These are phyloP conservation scores for Thermoascus crustaceus DNA, from an alignment of 2,329 filamentous ascomycete genomes.

Conservation along the genomic window DNA sequence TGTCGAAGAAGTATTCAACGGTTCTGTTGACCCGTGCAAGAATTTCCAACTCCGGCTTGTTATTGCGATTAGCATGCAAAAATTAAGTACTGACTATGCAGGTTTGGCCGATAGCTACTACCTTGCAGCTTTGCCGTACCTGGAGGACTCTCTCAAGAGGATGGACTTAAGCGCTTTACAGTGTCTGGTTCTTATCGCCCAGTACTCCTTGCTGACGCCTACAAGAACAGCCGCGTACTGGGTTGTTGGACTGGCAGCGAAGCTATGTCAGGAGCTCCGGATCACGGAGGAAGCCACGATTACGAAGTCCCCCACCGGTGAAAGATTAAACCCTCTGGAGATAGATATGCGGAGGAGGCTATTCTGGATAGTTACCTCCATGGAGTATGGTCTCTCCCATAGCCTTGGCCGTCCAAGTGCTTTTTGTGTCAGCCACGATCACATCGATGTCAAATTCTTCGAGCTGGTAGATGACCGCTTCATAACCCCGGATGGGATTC, in stretches of 20 bases:
- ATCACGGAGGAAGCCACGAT: constrained; percentile 86
- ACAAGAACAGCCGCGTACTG: constrained; percentile 91
- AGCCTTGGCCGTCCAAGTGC: constrained; percentile 79
- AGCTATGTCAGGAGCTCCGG: constrained; percentile 81
- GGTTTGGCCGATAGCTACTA: constrained; percentile 93
- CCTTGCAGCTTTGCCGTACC: constrained; percentile 72
- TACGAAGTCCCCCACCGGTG: constrained; percentile 51
- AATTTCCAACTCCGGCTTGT: constrained; percentile 88
- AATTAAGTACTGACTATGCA: constrained; percentile 81
- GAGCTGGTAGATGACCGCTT: constrained; percentile 71
- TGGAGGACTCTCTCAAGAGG: constrained; percentile 74
- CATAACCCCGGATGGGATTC: constrained; percentile 70
- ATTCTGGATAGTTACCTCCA: constrained; percentile 78
- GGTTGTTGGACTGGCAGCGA: constrained; percentile 77
- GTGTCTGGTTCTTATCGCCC: constrained; percentile 76
- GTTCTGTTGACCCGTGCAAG: constrained; percentile 68
- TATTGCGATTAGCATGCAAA: constrained; percentile 89
- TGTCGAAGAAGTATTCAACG: constrained; percentile 71
- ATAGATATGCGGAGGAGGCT: constrained; percentile 84
- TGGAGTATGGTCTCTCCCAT: constrained; percentile 84
- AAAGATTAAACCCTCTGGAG: constrained; percentile 59
- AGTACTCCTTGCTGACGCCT: constrained; percentile 87
- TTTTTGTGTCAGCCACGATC: constrained; percentile 72
- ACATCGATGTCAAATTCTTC: constrained; percentile 81
- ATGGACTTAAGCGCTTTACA: constrained; percentile 88